These are phyloP conservation scores for Blastobotrys proliferans DNA, from an alignment of 1,139 yeast genomes.

Conservation along the genomic window DNA sequence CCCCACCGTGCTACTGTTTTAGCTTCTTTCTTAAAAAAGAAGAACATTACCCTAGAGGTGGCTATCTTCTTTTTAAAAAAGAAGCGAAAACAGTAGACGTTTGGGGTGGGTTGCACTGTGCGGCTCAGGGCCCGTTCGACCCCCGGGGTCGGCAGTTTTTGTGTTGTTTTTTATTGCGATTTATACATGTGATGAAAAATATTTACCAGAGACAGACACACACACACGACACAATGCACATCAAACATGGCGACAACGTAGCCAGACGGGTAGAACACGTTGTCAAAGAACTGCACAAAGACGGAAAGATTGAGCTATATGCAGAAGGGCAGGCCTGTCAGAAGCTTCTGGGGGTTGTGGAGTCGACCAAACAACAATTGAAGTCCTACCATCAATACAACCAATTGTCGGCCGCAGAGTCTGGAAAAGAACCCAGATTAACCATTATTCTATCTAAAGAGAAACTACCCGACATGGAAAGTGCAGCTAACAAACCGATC, in stretches of 20 bases:
- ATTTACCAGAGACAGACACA: too few relatives aligned
- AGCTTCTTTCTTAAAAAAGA: too few relatives aligned
- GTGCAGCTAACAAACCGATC: neutral
- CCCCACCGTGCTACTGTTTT: too few relatives aligned
- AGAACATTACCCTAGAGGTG: too few relatives aligned
- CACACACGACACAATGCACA: neutral
- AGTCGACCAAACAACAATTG: conserved; percentile 22
- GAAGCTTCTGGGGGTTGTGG: conserved; percentile 28
- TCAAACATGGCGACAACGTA: conserved; percentile 22
- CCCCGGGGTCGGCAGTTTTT: too few relatives aligned
- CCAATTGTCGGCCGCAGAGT: conserved; percentile 8
- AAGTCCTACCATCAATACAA: conserved; percentile 24
- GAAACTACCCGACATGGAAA: neutral
- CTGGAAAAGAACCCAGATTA: conserved; percentile 1
- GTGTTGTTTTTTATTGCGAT: too few relatives aligned
- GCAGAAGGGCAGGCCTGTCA: conserved; percentile 23
- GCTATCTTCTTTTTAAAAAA: too few relatives aligned
- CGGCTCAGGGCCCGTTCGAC: too few relatives aligned
- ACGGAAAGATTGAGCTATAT: conserved; percentile 15
- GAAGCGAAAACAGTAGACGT: too few relatives aligned
- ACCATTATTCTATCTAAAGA: neutral
- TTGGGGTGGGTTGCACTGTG: too few relatives aligned
- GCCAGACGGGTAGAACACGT: conserved; percentile 14
- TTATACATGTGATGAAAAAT: too few relatives aligned
- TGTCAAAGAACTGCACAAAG: conserved; percentile 8